A percentile compares a stretch with the other conserved stretches of the same genome.
phyloP scores from a whole-genome alignment of 805 yeast species.

The Clavispora santaluciae region DNA sequence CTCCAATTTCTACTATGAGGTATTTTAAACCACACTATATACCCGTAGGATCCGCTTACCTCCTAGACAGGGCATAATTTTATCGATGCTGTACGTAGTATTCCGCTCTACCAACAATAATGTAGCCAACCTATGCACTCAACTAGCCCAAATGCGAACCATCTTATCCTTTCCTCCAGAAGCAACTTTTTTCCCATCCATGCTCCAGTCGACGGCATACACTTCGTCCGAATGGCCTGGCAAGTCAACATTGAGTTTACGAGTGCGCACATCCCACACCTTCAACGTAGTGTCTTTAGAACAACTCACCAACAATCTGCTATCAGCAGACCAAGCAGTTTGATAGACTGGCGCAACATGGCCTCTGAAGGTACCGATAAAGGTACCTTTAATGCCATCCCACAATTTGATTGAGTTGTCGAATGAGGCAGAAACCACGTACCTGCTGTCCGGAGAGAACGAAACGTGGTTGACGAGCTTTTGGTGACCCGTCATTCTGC shows the following conservation, averaged over 20 bases:
- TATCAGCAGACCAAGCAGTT: constrained; percentile 96
- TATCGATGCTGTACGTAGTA: too few species aligned
- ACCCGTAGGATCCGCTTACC: too few species aligned
- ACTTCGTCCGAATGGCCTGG: constrained; percentile 98
- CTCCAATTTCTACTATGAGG: too few species aligned
- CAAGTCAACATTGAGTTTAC: constrained; percentile 78
- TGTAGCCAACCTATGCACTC: neutral
- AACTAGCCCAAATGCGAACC: constrained; percentile 79
- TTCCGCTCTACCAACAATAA: too few species aligned
- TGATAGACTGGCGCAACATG: constrained; percentile 98
- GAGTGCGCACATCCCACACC: constrained; percentile 91
- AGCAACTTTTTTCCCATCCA: constrained; percentile 90
- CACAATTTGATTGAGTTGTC: constrained; percentile 93
- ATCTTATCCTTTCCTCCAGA: constrained; percentile 97
- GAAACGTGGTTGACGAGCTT: constrained; percentile 93
- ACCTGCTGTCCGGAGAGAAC: constrained; percentile 92
- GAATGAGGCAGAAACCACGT: constrained; percentile 86
- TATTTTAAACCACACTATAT: too few species aligned
- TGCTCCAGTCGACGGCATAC: constrained; percentile 96
- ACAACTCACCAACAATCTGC: constrained; percentile 84
- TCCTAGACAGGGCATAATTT: too few species aligned
- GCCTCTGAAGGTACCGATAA: constrained; percentile 85
- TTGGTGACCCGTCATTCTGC: constrained; percentile 97
- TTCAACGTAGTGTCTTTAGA: constrained; percentile 94
- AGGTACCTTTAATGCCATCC: constrained; percentile 93